Evolutionary conservation across 2,329 filamentous ascomycete genomes (phyloP), one percentile per base, ranked within the genome.

Genomic region (Neonectria hederae): DNA sequence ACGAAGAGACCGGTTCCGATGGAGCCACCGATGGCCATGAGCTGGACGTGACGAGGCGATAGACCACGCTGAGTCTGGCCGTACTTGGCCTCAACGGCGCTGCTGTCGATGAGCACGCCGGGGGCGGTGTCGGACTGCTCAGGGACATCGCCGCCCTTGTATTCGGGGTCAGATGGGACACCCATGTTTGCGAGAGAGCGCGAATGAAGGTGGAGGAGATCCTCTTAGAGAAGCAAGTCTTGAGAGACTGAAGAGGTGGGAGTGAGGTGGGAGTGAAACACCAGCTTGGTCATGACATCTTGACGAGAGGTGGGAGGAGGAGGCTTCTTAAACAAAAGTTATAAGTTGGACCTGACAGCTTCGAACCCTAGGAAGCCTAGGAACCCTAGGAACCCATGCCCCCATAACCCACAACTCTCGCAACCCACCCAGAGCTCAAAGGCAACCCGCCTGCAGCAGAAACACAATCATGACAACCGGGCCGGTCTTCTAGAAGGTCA

Each of bases 11-110:
- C 81, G 19, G 78, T 82, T 21, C 81, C 81, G 58, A 83, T 83
- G 38, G 80, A 80, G 52, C 82, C 82, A 43, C 81, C 82, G 17
- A 84, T 82, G 42, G 82, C 82, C 81, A 84, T 84, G 61, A 84
- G 80, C 68, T 84, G 82, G 22, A 84, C 82, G 65, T 83, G 81
- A 17, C 81, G 80, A 26, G 80, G 70, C 17, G 74, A 74, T 30
- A 78, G 73, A 54, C 76, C 76, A 52, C 76, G 76, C 17, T 74
- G 63, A n/a, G 76, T 78, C 65, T 76, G 70, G 22, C 76, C 76
- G 54, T 78, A 77, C 59, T 73, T 65, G 38, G 59, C 67, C 9
- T 74, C 72, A 26, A 72, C 71, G 17, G 59, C 43, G 67, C 67
- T 72, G 63, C 59, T 57, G 46, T 74, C 71, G 55, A 74, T 63